phyloP scores from a whole-genome alignment of 345 rosid species.

The Brassica nigra region DNA sequence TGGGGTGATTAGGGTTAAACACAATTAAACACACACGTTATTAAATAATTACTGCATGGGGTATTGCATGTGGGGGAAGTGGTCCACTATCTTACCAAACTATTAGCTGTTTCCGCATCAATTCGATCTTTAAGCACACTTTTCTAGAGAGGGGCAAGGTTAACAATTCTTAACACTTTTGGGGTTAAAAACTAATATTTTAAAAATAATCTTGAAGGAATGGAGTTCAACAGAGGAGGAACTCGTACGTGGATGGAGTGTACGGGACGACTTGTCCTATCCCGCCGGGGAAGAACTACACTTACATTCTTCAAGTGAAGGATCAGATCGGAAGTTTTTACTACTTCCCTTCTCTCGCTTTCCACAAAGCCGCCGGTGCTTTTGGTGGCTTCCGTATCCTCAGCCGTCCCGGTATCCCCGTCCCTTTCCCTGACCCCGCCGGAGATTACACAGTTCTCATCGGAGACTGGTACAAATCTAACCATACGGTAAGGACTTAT shows the following conservation, averaged over 20 bases:
- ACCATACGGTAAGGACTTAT: slow-evolving; percentile 57
- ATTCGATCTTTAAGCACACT: background rate
- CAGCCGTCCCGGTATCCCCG: slow-evolving; percentile 56
- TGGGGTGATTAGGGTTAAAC: background rate
- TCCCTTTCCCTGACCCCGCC: slow-evolving; percentile 54
- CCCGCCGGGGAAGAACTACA: slow-evolving; percentile 53
- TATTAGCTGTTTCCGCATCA: background rate
- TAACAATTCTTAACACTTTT: background rate
- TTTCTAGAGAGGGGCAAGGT: background rate
- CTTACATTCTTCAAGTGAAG: slow-evolving; percentile 22
- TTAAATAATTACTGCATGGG: slow-evolving; percentile 8
- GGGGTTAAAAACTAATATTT: background rate
- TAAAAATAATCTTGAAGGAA: slow-evolving; percentile 14
- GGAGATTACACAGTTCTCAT: slow-evolving; percentile 65
- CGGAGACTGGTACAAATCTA: slow-evolving; percentile 66
- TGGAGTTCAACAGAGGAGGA: background rate
- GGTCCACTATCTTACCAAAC: background rate
- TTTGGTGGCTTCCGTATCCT: slow-evolving; percentile 63
- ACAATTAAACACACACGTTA: background rate
- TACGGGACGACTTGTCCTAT: slow-evolving; percentile 71
- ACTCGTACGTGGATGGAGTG: slow-evolving; percentile 71
- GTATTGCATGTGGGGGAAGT: background rate
- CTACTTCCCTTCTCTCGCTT: slow-evolving; percentile 23
- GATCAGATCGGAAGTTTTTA: slow-evolving; percentile 32
- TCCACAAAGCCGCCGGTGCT: slow-evolving; percentile 55